These are phyloP conservation scores for Pythium folliculosum DNA, from an alignment of 352 stramenopile genomes.

Conservation along the genomic window DNA sequence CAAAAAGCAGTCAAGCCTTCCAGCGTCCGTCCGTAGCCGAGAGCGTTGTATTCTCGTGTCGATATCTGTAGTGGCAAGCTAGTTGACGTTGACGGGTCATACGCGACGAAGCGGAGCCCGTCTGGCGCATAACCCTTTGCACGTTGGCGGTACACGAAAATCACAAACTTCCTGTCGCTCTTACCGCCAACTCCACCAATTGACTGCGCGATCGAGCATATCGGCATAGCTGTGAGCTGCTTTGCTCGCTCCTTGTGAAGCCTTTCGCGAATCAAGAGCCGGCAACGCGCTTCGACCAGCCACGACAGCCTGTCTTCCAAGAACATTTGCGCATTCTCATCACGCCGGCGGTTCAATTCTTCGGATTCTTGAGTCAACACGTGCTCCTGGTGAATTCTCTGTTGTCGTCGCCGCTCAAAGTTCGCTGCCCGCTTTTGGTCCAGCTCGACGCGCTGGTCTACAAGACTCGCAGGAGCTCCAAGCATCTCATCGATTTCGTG, in stretches of 20 bases:
- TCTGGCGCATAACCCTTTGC: conserved; percentile 50
- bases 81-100: conserved; percentile 45
- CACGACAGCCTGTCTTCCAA: conserved; percentile 39
- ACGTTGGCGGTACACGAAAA: conserved; percentile 43
- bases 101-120: conserved; percentile 54
- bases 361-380: conserved; percentile 14
- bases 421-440: conserved; percentile 32
- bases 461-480: conserved; percentile 1
- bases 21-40: conserved; percentile 50
- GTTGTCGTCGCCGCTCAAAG: conserved; percentile 10
- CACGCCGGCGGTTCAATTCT: conserved; percentile 36
- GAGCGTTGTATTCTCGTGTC: conserved; percentile 44
- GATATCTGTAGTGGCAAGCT: conserved; percentile 43
- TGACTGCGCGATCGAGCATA: conserved; percentile 19
- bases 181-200: conserved; percentile 3
- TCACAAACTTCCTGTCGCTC: conserved; percentile 39
- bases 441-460: conserved; percentile 18
- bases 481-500: background rate
- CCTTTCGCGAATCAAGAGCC: conserved; percentile 1
- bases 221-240: conserved; percentile 33
- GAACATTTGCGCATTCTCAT: conserved; percentile 57
- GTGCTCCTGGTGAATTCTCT: conserved; percentile 21
- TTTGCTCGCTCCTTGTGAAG: conserved; percentile 31
- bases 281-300: conserved; percentile 29
- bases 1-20: conserved; percentile 49